Conservation (phyloP, 2,329 filamentous ascomycete genomes). For the Diaporthe sp. region DNA sequence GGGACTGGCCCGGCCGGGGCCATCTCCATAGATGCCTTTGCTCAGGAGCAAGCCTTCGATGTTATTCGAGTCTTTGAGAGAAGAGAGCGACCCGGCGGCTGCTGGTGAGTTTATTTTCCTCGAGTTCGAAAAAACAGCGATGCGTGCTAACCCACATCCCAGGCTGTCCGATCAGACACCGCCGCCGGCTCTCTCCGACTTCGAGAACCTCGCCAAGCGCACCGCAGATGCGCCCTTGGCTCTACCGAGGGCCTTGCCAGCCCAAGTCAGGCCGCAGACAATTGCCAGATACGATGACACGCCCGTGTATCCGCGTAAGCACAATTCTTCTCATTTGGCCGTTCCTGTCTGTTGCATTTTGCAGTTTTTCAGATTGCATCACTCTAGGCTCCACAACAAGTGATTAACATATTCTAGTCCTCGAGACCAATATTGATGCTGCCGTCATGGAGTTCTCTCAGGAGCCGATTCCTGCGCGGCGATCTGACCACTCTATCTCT, state of each 20-base stretch:
- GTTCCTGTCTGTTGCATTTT: too few species aligned
- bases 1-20: constrained; percentile 70
- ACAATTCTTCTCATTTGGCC: too few species aligned
- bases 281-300: neutral
- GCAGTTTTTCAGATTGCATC: neutral
- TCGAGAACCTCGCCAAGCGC: constrained; percentile 61
- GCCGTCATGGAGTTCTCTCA: constrained; percentile 71
- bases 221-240: constrained; percentile 63
- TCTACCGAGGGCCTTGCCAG: constrained; percentile 62
- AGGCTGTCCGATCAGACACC: constrained; percentile 47
- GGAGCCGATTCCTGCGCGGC: constrained; percentile 61
- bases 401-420: constrained; percentile 44
- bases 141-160: neutral
- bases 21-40: constrained; percentile 69
- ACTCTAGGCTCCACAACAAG: too few species aligned
- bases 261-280: constrained; percentile 43
- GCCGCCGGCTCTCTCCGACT: constrained; percentile 57
- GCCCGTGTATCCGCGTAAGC: constrained; percentile 55
- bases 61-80: constrained; percentile 70
- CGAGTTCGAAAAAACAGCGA: too few species aligned
- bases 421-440: constrained; percentile 75
- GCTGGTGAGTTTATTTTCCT: constrained; percentile 58
- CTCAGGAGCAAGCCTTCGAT: constrained; percentile 68
- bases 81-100: constrained; percentile 66
- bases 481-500: constrained; percentile 55